phyloP scores from a whole-genome alignment of 2,329 filamentous ascomycete species.

The Xylaria polymorpha region DNA sequence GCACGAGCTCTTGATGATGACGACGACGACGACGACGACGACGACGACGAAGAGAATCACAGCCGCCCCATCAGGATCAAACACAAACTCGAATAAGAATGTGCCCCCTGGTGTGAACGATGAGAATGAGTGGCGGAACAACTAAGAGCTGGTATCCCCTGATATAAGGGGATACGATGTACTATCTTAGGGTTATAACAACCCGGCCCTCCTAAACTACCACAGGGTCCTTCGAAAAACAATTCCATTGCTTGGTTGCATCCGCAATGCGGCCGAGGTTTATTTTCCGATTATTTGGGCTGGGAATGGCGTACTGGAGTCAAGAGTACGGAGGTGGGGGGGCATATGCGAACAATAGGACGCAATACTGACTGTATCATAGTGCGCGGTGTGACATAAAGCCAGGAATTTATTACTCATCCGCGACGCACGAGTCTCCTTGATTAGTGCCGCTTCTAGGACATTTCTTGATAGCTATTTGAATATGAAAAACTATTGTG shows the following conservation, averaged over 20 bases:
- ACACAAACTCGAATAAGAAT: slow-evolving; percentile 36
- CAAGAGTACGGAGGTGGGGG: slow-evolving; percentile 3
- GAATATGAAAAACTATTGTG: not conserved
- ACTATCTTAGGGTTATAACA: not conserved
- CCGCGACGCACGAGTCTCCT: not conserved
- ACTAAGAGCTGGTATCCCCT: slow-evolving; percentile 24
- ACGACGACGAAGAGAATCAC: slow-evolving; percentile 61
- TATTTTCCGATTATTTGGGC: not conserved
- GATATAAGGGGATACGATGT: not conserved
- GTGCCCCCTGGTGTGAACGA: slow-evolving; percentile 44
- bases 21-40: slow-evolving; percentile 60
- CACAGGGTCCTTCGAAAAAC: not conserved
- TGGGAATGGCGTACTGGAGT: slow-evolving; percentile 21
- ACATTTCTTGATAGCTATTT: not conserved
- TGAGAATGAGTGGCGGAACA: slow-evolving; percentile 48
- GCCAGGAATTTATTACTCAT: not conserved
- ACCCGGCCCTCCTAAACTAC: not conserved
- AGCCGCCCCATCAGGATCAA: slow-evolving; percentile 38
- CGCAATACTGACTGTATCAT: slow-evolving; percentile 26
- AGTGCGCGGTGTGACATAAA: slow-evolving; percentile 4
- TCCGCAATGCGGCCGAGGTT: slow-evolving; percentile 4
- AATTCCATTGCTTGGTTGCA: slow-evolving; percentile 1
- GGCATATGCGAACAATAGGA: slow-evolving; percentile 2
- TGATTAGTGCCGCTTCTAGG: no score
- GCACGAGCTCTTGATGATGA: slow-evolving; percentile 67